Evolutionary conservation across 176 grass and related monocot genomes (phyloP), one percentile per base, ranked within the genome.

Genomic region (Melocanna baccifera): DNA sequence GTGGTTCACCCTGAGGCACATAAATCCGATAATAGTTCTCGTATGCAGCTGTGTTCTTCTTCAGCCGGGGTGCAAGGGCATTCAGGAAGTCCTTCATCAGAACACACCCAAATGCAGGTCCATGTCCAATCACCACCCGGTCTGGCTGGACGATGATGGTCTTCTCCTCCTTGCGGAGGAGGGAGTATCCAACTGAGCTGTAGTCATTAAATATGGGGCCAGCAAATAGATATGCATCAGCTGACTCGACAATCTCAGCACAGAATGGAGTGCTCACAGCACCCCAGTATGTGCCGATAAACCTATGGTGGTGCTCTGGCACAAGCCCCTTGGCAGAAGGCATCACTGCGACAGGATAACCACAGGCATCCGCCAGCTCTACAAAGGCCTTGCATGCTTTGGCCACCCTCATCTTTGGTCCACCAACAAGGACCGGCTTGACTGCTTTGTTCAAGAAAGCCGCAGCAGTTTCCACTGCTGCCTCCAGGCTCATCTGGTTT

Each of bases 211-310:
- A 91, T 50, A 91, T 67, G 19, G 90, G 86, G 13, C 90, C 90
- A 19, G 86, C 90, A 82, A 91, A 89, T n/a, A 91, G 50, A 18
- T 91, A 91, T 18, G 86, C 85, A 81, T 91, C 90, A 18, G 90
- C 76, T 32, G 90, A 91, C 78, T 91, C 90, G 0, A 91, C 86
- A 0, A 91, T 91, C 29, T 91, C 90, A 50, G 82, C 82, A 77
- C 86, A 91, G 43, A 91, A 86, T 7, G 86, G 73, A 72, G 90
- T 86, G 59, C 90, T 91, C 63, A 91, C 90, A 50, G 82, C 77
- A 58, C 90, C 90, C 90, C 90, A 91, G 23, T 91, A 91, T 22
- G 90, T 91, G 77, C 86, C 90, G 6, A 91, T 82, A 43, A 91
- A 91, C 43, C 77, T 66, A 25, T 71, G 12, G 53, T 91, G 86